These are phyloP conservation scores for Dictyostelium purpureum DNA, from an alignment of 78 protist species.

Conservation along the genomic window DNA sequence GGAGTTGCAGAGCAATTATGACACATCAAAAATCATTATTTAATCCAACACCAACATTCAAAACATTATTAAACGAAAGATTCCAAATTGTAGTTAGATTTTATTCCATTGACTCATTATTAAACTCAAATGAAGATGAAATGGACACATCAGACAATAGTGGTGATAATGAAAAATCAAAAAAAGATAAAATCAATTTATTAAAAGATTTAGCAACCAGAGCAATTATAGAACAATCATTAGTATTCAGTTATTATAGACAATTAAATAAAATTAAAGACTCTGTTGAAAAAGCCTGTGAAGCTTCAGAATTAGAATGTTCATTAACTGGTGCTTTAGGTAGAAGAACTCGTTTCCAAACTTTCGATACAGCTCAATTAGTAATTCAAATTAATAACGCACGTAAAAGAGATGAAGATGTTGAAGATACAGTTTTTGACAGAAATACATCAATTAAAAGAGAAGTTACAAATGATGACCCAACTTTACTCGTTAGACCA, in stretches of 20 bases:
- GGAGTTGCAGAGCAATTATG: conserved; percentile 43
- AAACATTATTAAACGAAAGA: conserved; percentile 33
- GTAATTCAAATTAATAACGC: conserved; percentile 37
- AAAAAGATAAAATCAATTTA: not conserved
- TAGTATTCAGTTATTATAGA: conserved; percentile 25
- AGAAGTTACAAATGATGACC: conserved; percentile 78
- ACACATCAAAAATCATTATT: conserved; percentile 43
- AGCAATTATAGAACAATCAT: conserved; percentile 32
- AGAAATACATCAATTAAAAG: conserved; percentile 18
- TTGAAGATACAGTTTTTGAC: not conserved
- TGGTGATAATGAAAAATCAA: not conserved
- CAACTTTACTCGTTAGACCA: conserved; percentile 48
- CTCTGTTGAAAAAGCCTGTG: conserved; percentile 27
- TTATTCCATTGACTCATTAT: not conserved
- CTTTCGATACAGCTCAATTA: conserved; percentile 81
- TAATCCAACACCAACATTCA: conserved; percentile 50
- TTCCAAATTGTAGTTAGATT: conserved; percentile 58
- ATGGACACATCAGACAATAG: not conserved
- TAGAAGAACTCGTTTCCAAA: conserved; percentile 85
- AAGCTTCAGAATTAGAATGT: conserved; percentile 2
- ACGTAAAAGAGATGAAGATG: not conserved
- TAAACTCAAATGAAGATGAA: not conserved
- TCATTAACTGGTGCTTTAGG: conserved; percentile 88
- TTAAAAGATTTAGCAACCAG: conserved; percentile 30
- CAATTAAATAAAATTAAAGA: conserved; percentile 21